phyloP scores from a whole-genome alignment of 2,329 filamentous ascomycete genomes.

The Neopestalotiopsis sp. region DNA sequence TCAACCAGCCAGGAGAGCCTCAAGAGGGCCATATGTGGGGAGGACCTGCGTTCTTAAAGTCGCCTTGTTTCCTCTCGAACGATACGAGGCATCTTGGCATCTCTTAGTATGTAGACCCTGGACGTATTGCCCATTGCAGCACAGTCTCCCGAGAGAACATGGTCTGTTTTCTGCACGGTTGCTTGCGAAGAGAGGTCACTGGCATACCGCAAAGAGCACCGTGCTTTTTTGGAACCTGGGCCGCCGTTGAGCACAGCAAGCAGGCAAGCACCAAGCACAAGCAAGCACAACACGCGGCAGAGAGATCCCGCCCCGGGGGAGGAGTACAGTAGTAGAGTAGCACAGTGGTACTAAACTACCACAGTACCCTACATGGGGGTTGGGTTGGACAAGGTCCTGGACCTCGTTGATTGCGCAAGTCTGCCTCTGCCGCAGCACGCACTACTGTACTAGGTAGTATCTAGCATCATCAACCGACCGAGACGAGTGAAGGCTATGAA shows the following conservation, averaged over 20 bases:
- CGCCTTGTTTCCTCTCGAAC: not conserved
- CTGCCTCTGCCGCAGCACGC: not conserved
- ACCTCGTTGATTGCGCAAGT: not conserved
- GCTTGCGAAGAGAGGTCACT: not conserved
- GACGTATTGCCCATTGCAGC: slow-evolving; percentile 8
- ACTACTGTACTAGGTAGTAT: too few species aligned
- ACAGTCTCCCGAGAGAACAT: not conserved
- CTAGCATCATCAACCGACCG: not conserved
- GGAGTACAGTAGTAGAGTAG: not conserved
- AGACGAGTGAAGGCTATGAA: slow-evolving; percentile 9
- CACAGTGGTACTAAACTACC: not conserved
- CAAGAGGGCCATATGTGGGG: slow-evolving; percentile 6
- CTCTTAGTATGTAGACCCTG: not conserved
- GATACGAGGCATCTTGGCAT: not conserved
- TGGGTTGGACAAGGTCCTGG: not conserved
- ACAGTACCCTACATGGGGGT: not conserved
- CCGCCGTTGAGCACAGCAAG: not conserved
- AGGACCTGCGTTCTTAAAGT: not conserved
- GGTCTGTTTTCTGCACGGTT: not conserved
- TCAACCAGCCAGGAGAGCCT: not conserved
- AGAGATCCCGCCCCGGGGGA: too few species aligned
- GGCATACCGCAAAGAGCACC: slow-evolving; percentile 2
- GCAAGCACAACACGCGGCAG: not conserved
- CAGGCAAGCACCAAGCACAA: too few species aligned
- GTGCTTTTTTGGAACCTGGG: not conserved